Conservation (phyloP, 805 yeast species). For the Brettanomyces anomalus region DNA sequence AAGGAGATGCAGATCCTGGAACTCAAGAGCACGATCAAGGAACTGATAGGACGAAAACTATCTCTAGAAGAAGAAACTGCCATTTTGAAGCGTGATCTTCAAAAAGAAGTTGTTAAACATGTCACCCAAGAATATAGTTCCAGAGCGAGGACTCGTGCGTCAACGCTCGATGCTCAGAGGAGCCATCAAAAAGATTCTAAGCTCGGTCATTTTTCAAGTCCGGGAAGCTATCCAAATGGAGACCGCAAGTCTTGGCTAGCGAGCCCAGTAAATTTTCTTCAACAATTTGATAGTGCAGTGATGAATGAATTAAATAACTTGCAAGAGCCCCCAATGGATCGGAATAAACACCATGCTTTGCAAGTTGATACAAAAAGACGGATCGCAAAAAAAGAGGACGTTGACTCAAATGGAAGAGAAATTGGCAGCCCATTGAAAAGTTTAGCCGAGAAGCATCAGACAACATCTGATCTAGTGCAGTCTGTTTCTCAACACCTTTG, state of each 20-base stretch:
- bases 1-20: conserved; percentile 65
- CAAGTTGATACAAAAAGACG: background rate
- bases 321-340: conserved; percentile 25
- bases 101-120: conserved; percentile 35
- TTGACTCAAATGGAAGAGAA: conserved; percentile 9
- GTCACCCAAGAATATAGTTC: conserved; percentile 15
- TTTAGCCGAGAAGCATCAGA: conserved; percentile 10
- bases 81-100: conserved; percentile 38
- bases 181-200: too few species aligned
- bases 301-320: conserved; percentile 58
- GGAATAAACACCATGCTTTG: background rate
- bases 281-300: conserved; percentile 58
- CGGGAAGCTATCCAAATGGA: background rate
- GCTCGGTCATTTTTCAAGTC: background rate
- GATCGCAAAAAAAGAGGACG: conserved; percentile 10
- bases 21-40: conserved; percentile 45
- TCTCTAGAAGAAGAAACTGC: conserved; percentile 41
- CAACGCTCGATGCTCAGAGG: too few species aligned
- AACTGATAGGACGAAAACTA: conserved; percentile 30
- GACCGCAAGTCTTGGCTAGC: conserved; percentile 23
- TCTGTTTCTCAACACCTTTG: conserved; percentile 35
- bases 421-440: conserved; percentile 18
- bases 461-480: conserved; percentile 24
- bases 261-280: conserved; percentile 52
- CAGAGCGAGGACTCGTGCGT: background rate